Base-by-base conservation (phyloP, 371 early-diverging fungal genomes). In the Gilbertella persicaria region DNA sequence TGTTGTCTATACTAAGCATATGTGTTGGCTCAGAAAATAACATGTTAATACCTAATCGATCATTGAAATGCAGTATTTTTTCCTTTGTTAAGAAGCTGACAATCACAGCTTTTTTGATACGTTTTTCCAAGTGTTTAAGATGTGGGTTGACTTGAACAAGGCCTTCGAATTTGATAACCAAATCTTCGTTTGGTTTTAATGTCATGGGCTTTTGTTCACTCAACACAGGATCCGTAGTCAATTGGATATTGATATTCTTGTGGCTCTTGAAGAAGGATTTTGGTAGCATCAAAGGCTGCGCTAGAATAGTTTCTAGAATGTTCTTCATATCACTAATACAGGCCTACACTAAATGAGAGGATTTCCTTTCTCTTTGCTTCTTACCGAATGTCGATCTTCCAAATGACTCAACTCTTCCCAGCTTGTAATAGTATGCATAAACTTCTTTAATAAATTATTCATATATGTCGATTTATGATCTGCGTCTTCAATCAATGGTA, bases 161-260 rank as follows among this genome's bases (percentile, higher is more conserved):
- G 0, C 73, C 73, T 59, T 72, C 69, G 39, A 72, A 69, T 21
- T 69, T 63, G 19, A 72, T 60, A 6, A 69, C 54, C 16, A 72
- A 46, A 23, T 66, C 67, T 43, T 66, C 62, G 20, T 52, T 52
- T 29, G 55, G 21, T 25, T 60, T 53, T 5, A 72, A 47, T 10
- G 45, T 41, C 1, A 69, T 49, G 0, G 73, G 64, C 12, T 57
- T 54, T 29, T 59, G 48, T 20, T 72, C 69, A 5, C 54, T 69
- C 35, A 72, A 25, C 4, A 44, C 21, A 14, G 73, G 73, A 10
- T 72, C 69, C 3, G 59, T 58, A 13, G 64, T 56, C 12, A 72
- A 50, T 39, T 72, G 73, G 5, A 72, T 56, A 41, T 48, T 45
- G 2, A 67, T 48, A 41, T 58, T 58, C 30, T 56, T 64, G 25